These are phyloP conservation scores for Monascus purpureus DNA, from an alignment of 495 filamentous ascomycete species.

Conservation along the genomic window DNA sequence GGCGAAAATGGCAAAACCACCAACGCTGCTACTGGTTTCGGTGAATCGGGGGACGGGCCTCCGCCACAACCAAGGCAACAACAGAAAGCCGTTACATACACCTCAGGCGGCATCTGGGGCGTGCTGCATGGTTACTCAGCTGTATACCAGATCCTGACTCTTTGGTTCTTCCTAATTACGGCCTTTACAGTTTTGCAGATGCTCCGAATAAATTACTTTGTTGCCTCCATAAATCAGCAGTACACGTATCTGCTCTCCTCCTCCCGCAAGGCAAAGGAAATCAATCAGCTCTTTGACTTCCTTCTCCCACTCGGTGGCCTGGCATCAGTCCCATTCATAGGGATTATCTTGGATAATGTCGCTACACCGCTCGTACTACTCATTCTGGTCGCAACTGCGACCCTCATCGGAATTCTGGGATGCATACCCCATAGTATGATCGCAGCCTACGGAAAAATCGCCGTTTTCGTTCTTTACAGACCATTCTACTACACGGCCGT, in stretches of 20 bases:
- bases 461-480: constrained; percentile 54
- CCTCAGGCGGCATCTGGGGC: constrained; percentile 71
- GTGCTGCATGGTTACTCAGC: constrained; percentile 68
- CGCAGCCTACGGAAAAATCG: constrained; percentile 67
- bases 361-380: constrained; percentile 62
- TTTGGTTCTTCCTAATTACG: constrained; percentile 82
- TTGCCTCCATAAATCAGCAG: constrained; percentile 77
- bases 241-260: constrained; percentile 65
- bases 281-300: constrained; percentile 83
- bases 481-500: constrained; percentile 41
- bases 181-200: constrained; percentile 83
- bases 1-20: neutral
- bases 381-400: constrained; percentile 57
- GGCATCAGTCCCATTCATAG: constrained; percentile 76
- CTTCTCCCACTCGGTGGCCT: constrained; percentile 80
- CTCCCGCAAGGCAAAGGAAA: constrained; percentile 38
- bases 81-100: constrained; percentile 26
- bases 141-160: constrained; percentile 57
- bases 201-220: constrained; percentile 95
- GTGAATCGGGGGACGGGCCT: neutral
- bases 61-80: constrained; percentile 7
- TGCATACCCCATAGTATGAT: constrained; percentile 48
- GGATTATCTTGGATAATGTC: constrained; percentile 63
- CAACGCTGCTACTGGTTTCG: neutral
- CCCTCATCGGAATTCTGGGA: constrained; percentile 66